phyloP scores from a whole-genome alignment of 768 basidiomycete genomes.

The Lactarius sp. region DNA sequence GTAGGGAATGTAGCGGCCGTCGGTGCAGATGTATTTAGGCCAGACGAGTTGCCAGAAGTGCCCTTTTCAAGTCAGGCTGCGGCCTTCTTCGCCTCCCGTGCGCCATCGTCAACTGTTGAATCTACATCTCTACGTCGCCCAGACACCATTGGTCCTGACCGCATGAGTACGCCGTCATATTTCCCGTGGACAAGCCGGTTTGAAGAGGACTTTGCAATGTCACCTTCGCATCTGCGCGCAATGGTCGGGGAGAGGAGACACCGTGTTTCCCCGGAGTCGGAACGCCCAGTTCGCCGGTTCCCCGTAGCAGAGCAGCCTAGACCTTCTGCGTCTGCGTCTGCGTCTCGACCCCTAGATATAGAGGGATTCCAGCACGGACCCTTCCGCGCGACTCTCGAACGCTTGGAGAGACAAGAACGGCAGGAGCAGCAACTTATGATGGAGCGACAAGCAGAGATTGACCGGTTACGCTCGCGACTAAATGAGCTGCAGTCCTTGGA shows the following conservation, averaged over 20 bases:
- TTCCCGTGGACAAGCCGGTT: constrained; percentile 7
- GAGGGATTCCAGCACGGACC: constrained; percentile 30
- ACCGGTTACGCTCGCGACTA: constrained; percentile 22
- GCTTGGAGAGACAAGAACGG: constrained; percentile 11
- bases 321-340: neutral
- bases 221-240: constrained; percentile 9
- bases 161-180: neutral
- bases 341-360: constrained; percentile 23
- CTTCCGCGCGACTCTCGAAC: constrained; percentile 29
- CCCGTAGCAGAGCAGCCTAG: constrained; percentile 1
- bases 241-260: constrained; percentile 12
- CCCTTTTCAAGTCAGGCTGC: constrained; percentile 25
- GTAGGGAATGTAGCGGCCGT: neutral
- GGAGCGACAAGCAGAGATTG: constrained; percentile 25
- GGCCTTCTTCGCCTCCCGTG: constrained; percentile 22
- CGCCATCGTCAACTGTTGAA: constrained; percentile 11
- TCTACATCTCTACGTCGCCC: constrained; percentile 12
- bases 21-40: constrained; percentile 6
- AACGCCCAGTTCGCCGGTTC: constrained; percentile 9
- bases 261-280: constrained; percentile 4
- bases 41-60: constrained; percentile 17
- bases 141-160: neutral
- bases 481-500: constrained; percentile 16
- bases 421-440: constrained; percentile 18
- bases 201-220: constrained; percentile 12